Conservation (phyloP, 2,329 filamentous ascomycete genomes). For the Emergomyces pasteurianus region DNA sequence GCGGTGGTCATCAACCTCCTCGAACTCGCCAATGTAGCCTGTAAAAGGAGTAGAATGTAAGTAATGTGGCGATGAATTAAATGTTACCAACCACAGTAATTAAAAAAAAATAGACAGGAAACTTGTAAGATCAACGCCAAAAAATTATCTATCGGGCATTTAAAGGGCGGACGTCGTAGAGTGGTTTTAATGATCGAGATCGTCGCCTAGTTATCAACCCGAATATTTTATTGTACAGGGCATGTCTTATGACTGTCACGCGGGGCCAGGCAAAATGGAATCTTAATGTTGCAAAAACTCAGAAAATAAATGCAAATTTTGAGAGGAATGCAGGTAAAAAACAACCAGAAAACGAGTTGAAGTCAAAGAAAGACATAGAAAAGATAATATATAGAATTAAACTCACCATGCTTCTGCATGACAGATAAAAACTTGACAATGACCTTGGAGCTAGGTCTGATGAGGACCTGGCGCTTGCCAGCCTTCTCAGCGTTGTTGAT, state of each 20-base stretch:
- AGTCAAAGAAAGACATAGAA: neutral
- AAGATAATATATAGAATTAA: slow-evolving; percentile 2
- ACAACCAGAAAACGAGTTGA: slow-evolving; percentile 3
- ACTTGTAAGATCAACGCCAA: slow-evolving; percentile 92
- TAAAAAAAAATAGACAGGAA: slow-evolving; percentile 45
- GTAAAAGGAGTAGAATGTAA: slow-evolving; percentile 36
- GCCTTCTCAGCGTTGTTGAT: slow-evolving; percentile 99
- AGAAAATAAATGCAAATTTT: neutral
- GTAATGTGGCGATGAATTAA: slow-evolving; percentile 88
- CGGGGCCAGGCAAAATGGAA: neutral
- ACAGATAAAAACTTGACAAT: slow-evolving; percentile 98
- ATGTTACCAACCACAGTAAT: slow-evolving; percentile 64
- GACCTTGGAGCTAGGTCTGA: slow-evolving; percentile 98
- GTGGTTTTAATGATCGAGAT: slow-evolving; percentile 51
- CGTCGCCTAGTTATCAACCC: slow-evolving; percentile 99
- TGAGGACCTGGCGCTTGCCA: slow-evolving; percentile 98
- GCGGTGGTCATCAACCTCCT: slow-evolving; percentile 98
- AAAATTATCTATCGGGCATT: slow-evolving; percentile 85
- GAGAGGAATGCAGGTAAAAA: slow-evolving; percentile 5
- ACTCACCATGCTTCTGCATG: slow-evolving; percentile 99
- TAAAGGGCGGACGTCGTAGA: slow-evolving; percentile 98
- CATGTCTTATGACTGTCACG: neutral
- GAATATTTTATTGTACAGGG: slow-evolving; percentile 39
- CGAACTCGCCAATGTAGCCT: slow-evolving; percentile 99
- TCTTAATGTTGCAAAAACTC: neutral